Evolutionary conservation across 345 rosid genomes (phyloP).

Genomic region (Corchorus capsularis): DNA sequence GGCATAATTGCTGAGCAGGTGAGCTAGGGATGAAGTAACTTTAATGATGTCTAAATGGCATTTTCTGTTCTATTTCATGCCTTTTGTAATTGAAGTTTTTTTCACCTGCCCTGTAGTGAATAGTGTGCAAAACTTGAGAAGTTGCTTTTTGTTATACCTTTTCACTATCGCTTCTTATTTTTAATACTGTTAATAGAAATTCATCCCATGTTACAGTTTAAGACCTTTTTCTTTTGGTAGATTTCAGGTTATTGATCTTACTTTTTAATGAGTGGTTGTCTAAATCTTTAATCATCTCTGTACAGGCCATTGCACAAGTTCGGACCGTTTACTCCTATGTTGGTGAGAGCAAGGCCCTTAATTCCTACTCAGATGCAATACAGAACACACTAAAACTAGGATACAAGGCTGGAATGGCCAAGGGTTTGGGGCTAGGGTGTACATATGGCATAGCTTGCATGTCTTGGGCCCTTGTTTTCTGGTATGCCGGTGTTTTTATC

Average conservation of each 20-base stretch:
- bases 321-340: constrained; percentile 95
- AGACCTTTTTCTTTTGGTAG: not conserved
- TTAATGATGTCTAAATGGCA: not conserved
- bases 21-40: constrained; percentile 14
- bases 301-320: constrained; percentile 95
- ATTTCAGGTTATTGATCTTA: not conserved
- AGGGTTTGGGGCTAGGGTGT: constrained; percentile 98
- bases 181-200: not conserved
- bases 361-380: constrained; percentile 89
- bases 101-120: not conserved
- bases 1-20: constrained; percentile 99
- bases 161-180: not conserved
- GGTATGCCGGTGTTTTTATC: constrained; percentile 99
- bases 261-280: not conserved
- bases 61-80: not conserved
- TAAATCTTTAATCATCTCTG: constrained; percentile 1
- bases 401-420: constrained; percentile 99
- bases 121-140: not conserved
- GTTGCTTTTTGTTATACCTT: not conserved
- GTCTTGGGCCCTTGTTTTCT: constrained; percentile 99
- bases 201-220: not conserved
- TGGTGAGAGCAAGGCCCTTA: constrained; percentile 96
- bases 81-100: not conserved
- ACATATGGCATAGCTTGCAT: constrained; percentile 98
- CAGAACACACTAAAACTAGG: constrained; percentile 95